Conservation (phyloP, 1,284 basidiomycete genomes). For the Kalmanozyma brasiliensis region DNA sequence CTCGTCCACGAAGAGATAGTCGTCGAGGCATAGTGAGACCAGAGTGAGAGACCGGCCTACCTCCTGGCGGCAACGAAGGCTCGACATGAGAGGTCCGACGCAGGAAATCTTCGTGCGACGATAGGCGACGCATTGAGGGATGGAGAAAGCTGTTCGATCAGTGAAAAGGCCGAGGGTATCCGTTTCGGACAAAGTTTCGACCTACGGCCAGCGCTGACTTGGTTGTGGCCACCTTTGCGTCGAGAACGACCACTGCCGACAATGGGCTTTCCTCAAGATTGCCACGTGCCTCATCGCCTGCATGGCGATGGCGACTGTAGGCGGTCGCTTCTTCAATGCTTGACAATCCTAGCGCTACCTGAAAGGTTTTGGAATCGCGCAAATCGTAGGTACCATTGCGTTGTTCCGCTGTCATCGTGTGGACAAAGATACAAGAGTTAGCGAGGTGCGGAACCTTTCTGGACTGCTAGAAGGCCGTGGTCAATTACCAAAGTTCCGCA, state of each 20-base stretch:
- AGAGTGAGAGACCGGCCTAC: constrained; percentile 22
- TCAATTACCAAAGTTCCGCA: constrained; percentile 26
- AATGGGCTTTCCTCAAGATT: constrained; percentile 7
- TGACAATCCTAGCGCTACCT: constrained; percentile 26
- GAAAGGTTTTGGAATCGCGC: constrained; percentile 25
- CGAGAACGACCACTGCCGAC: constrained; percentile 16
- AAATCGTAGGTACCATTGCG: constrained; percentile 6
- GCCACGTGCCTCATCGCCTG: background rate
- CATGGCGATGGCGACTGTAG: constrained; percentile 3
- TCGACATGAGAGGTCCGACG: constrained; percentile 29
- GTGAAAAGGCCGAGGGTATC: background rate
- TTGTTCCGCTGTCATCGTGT: constrained; percentile 15
- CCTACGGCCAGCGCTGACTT: constrained; percentile 35
- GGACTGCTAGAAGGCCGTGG: no score
- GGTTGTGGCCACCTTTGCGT: constrained; percentile 27
- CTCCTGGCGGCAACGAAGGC: constrained; percentile 19
- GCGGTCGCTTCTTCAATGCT: constrained; percentile 19
- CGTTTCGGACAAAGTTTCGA: background rate
- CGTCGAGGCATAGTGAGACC: constrained; percentile 18
- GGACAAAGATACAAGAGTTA: background rate
- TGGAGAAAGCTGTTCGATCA: no score
- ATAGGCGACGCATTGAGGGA: no score
- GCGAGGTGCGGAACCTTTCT: background rate
- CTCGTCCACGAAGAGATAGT: constrained; percentile 43
- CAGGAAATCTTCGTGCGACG: constrained; percentile 16